Base-by-base conservation (phyloP, 2,329 filamentous ascomycete species). In the Pyrenochaeta sp. region DNA sequence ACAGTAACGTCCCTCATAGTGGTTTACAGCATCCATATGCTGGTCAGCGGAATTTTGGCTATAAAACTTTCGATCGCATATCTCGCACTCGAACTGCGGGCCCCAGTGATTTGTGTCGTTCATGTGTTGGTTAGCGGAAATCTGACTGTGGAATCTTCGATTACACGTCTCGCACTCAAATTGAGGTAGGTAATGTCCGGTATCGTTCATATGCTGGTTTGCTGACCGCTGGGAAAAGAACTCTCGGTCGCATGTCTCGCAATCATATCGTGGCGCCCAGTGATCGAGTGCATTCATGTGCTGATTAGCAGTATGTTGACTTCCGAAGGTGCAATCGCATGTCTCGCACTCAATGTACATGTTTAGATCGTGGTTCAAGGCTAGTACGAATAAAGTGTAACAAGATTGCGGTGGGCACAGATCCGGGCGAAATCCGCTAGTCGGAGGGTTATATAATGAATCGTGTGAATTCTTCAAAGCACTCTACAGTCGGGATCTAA, bases 271-370 rank as follows among this genome's bases (percentile, higher is more conserved):
- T 51, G 50, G 54, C 10, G 28, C 49, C 61, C 55, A 66, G 36
- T 69, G 57, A 32, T 52, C 43, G 0, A 61, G 44, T 24, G 53
- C 59, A n/a, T 58, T 46, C 65, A 68, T 68, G 28, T 66, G 63
- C 40, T 66, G 51, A 5, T 40, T 54, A 7, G 50, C 46, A 50
- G 56, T 52, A 34, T 25, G 48, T 30, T 43, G 48, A 19, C 53
- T 62, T 7, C 28, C n/a, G 42, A 67, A 62, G n/a, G 42, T 13
- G 9, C 58, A 50, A 44, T 50, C 40, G 48, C 58, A 66, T 5
- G 30, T 58, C n/a, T 66, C 58, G 50, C 60, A 67, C 9, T 59
- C 53, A 15, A 50, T 22, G 39, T 52, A 58, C 48, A 54, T 61
- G 32, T 9, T 30, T 5, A 30, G 28, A 5, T 30, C 5, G 9